Base-by-base conservation (phyloP, 2,329 filamentous ascomycete species). In the Penicillium paneum region DNA sequence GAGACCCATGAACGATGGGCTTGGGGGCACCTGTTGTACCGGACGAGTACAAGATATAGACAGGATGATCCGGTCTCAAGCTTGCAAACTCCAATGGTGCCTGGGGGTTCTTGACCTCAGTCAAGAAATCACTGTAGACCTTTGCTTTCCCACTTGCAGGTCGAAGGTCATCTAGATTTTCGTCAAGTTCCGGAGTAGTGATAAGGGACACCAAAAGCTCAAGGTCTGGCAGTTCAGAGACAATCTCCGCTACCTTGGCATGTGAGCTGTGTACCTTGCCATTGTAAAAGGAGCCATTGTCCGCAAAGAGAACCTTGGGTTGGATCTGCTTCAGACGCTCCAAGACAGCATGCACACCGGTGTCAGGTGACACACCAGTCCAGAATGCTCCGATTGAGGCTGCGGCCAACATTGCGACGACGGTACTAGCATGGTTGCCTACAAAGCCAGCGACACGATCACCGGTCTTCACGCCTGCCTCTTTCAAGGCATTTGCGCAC, bases 361-460 rank as follows among this genome's bases (percentile, higher is more conserved):
- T 96, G 71, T 97, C 93, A 3, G 93, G 91, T 65, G 90, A 95
- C 45, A 97, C 90, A 7, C 89, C 89, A 0, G 92, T 96, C 93
- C 93, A 97, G 35, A 96, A 83, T 15, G 89, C 92, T 29, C 94
- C 94, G 2, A 97, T 73, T 1, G 90, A 85, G 0, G 91, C 86
- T 0, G 91, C 83, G 1, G 90, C 89, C 31, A 99, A 80, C 86
- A 96, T 94, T 19, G 91, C 90, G 11, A 97, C 86, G 19, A 97
- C 77, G 0, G 92, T 89, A 71, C 96, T 89, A 7, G 85, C 84
- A 71, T 97, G 91, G 67, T 99, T 97, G 21, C 90, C 93, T 13
- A 97, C 85, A 68, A 92, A 96, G 8, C 84, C 85, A 21, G 83
- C 85, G 12, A 88, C 81, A 43, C 85, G 77, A 59, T 88, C 85